Evolutionary conservation across 225 moss, liverwort and hornwort species (phyloP).

Genomic region (Neckera pumila): DNA sequence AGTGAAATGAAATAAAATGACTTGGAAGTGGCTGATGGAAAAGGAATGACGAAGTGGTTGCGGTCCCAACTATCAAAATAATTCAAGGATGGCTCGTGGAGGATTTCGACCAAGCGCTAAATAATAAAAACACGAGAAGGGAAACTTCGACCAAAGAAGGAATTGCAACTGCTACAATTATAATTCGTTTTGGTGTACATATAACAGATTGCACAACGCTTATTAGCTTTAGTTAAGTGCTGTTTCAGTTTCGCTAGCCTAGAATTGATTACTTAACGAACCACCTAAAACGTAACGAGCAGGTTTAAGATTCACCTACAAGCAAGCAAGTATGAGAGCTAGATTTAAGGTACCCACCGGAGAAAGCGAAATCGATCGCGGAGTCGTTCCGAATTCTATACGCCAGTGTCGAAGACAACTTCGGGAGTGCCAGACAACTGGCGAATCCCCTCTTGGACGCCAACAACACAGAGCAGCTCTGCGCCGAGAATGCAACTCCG

Average conservation of each 20-base stretch:
- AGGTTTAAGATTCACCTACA: not conserved
- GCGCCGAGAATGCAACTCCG: conserved; percentile 4
- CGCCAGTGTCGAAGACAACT: conserved; percentile 31
- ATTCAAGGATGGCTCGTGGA: not conserved
- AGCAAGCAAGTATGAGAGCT: not conserved
- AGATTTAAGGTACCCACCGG: not conserved
- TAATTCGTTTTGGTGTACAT: not conserved
- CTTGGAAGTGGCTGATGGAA: too few relatives aligned
- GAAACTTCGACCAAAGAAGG: not conserved
- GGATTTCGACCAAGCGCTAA: not conserved
- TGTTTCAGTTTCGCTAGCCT: not conserved
- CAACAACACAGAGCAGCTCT: conserved; percentile 9
- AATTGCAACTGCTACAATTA: not conserved
- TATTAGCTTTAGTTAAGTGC: not conserved
- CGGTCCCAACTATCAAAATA: not conserved
- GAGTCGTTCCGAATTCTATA: conserved; percentile 32
- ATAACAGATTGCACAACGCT: not conserved
- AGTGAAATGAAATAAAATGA: not conserved
- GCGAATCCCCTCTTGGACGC: conserved; percentile 3
- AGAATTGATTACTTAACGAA: not conserved
- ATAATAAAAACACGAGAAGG: not conserved
- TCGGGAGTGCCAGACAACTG: conserved; percentile 17
- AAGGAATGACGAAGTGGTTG: not conserved
- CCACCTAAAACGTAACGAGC: not conserved
- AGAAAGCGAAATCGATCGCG: conserved; percentile 53